Evolutionary conservation across 768 basidiomycete species (phyloP), one percentile per base, ranked within the genome.

Genomic region (Rhizopogon rudus): DNA sequence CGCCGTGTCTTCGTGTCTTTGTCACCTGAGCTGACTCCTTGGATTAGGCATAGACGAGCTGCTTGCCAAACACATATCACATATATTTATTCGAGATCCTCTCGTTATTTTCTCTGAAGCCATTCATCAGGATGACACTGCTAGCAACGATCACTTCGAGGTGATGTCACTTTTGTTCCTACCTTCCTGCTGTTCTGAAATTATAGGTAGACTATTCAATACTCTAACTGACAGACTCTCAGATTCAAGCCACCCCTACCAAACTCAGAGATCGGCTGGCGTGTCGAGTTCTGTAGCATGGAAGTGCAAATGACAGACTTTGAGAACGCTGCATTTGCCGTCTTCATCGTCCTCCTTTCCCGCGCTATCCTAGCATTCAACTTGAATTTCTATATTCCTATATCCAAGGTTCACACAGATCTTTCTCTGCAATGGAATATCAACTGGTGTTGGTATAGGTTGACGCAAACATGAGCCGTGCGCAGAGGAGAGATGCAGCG

Each of bases 221-320:
- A 96, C 2, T 98, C 97, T 4, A 99, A 98, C 65, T 99, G 97
- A 97, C 97, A 99, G 73, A 98, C 97, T 0, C 77, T 99, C 33
- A 84, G 97, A 46, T 99, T 99, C 81, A 99, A 99, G 68, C 97
- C 97, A 2, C 97, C 97, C 10, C 96, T 97, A 28, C 87, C 91
- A 5, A 86, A 90, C 53, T 93, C 96, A 5, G 69, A 84, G 6
- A 98, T 98, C 53, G 97, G 96, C 35, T 99, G 97, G 97, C 81
- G 97, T 40, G 96, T 98, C 5, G 97, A 99, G 69, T 99, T 99
- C 73, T 80, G 97, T 55, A 93, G 91, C 68, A 98, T 98, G 97
- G 97, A 98, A 69, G 94, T 98, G 3, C 97, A 98, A 66, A 82
- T 98, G 67, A 98, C 97, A 9, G 97, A 99, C 73, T 99, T 94